These are phyloP conservation scores for Reutealis trisperma DNA, from an alignment of 345 rosid species.

Conservation along the genomic window DNA sequence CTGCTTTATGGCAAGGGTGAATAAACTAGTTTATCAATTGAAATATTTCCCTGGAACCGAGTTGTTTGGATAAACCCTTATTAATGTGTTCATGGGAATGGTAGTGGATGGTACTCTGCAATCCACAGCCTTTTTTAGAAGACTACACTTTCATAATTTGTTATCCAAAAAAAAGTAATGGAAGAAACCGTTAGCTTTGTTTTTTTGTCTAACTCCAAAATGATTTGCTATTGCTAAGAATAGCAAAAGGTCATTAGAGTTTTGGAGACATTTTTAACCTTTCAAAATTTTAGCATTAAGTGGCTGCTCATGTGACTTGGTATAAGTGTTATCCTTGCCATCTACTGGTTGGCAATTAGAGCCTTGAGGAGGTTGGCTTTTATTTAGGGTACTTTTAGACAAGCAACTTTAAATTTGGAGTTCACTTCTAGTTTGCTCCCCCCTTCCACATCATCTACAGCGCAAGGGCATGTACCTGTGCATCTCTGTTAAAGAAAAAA, in stretches of 20 bases:
- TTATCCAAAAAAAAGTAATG: not conserved
- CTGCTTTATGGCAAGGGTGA: not conserved
- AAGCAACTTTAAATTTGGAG: not conserved
- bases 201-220: not conserved
- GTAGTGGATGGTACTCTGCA: not conserved
- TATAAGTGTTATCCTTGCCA: not conserved
- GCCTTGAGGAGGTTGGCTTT: not conserved
- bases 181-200: not conserved
- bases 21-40: not conserved
- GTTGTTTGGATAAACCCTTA: not conserved
- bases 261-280: not conserved
- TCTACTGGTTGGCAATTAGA: not conserved
- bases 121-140: not conserved
- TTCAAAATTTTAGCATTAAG: not conserved
- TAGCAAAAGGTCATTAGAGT: not conserved
- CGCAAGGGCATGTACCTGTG: too few species aligned
- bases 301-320: not conserved
- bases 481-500: too few species aligned
- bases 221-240: not conserved
- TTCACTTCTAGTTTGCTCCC: not conserved
- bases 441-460: too few species aligned
- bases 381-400: not conserved
- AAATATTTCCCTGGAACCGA: not conserved
- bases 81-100: not conserved
- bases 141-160: not conserved